Evolutionary conservation across 306 rosid genomes (phyloP).

Genomic region (Datisca glomerata): DNA sequence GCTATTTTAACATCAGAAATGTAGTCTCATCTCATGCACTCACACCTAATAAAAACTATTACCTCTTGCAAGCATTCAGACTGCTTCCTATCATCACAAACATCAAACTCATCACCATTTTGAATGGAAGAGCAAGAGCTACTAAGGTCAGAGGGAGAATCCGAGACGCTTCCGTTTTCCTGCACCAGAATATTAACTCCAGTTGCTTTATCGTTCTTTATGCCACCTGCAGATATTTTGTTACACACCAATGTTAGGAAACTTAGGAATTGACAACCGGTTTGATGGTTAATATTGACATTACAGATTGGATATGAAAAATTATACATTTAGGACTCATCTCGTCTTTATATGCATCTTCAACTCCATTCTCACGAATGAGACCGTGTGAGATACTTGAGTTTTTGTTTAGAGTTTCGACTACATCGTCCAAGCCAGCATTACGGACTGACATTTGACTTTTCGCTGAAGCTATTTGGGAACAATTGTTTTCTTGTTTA

Average conservation of each 20-base stretch:
- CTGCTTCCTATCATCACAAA: conserved; percentile 20
- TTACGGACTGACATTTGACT: conserved; percentile 17
- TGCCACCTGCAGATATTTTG: conserved; percentile 38
- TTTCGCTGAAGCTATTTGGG: conserved; percentile 29
- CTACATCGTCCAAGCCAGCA: conserved; percentile 24
- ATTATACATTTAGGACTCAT: conserved; percentile 47
- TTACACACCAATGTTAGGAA: conserved; percentile 9
- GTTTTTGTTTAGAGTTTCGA: conserved; percentile 31
- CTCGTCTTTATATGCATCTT: conserved; percentile 28
- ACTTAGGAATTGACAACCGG: too few species aligned
- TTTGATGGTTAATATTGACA: too few species aligned
- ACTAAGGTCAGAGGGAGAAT: conserved; percentile 31
- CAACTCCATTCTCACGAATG: conserved; percentile 18
- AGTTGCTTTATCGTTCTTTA: conserved; percentile 18
- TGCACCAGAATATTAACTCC: conserved; percentile 5
- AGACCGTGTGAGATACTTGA: conserved; percentile 16
- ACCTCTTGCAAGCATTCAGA: conserved; percentile 44
- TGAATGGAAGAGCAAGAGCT: conserved; percentile 21
- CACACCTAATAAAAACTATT: too few species aligned
- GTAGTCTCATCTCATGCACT: too few species aligned
- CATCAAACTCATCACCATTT: conserved; percentile 23
- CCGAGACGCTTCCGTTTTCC: conserved; percentile 26
- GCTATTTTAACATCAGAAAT: too few species aligned
- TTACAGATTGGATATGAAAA: background rate
- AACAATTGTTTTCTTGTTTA: conserved; percentile 16